Base-by-base conservation (phyloP, 1,284 basidiomycete genomes). In the Meira nashicola region DNA sequence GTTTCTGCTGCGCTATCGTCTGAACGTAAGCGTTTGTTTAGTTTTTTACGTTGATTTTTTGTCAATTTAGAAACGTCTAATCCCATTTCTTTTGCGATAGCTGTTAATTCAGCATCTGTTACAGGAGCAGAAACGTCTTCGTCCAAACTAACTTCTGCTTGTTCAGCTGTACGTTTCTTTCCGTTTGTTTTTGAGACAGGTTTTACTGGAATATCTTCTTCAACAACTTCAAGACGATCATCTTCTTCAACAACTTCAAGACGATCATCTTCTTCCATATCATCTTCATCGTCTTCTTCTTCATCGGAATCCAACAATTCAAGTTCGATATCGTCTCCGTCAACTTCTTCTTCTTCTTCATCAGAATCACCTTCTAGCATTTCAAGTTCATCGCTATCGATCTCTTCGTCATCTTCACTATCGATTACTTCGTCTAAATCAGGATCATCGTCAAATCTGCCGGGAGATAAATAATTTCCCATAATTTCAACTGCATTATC, bases 401-500 rank as follows among this genome's bases (percentile, higher is more conserved):
- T 80, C 51, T 83, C 80, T 64, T 86, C 83, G 12, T 81, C 75
- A 58, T 80, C 67, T 40, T 63, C 59, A 28, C 80, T 82, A 6
- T 59, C 48, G n/a, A 84, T 83, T 47, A 83, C 80, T 57, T 67
- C 66, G 58, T 60, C 64, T 57, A 39, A 62, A 19, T 66, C 80
- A 56, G 79, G 89, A 86, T 84, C 67, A 55, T 71, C 65, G 64
- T 78, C 68, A 64, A 64, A 66, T 55, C 71, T 74, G 56, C 77
- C 77, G 40, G 79, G 78, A 69, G 83, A 81, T 71, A 94, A 86
- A 82, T 92, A 94, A 82, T 95, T 92, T 62, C 93, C 93, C 65
- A 88, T 86, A 58, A 97, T 80, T 80, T 93, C 87, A 63, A 96
- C 83, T 54, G 86, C 82, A 21, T 95, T 94, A 80, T 90, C 87